Conservation (phyloP, 2,329 filamentous ascomycete species). For the Talaromyces sp. region DNA sequence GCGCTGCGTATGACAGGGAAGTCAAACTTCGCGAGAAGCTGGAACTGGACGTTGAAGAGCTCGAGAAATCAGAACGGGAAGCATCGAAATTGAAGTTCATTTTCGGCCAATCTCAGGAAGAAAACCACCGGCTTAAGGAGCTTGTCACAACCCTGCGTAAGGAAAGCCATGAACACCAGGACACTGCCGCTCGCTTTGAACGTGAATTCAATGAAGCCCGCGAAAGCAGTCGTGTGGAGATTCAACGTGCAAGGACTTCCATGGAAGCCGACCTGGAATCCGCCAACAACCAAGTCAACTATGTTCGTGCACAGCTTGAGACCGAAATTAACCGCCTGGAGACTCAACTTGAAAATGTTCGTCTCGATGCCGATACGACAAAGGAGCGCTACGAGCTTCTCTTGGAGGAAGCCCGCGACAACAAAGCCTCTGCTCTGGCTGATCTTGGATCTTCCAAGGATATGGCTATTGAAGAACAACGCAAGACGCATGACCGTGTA, state of each 20-base stretch:
- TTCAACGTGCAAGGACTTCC: conserved; percentile 71
- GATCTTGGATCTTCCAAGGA: conserved; percentile 52
- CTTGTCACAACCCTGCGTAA: conserved; percentile 44
- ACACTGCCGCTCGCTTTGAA: conserved; percentile 64
- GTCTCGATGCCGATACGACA: conserved; percentile 72
- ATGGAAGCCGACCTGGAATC: conserved; percentile 78
- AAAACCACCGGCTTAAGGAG: conserved; percentile 60
- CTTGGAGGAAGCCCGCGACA: conserved; percentile 71
- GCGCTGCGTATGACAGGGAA: conserved; percentile 61
- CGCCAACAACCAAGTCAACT: conserved; percentile 80
- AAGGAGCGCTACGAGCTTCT: conserved; percentile 79
- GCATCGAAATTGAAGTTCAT: conserved; percentile 74
- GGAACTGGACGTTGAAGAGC: conserved; percentile 54
- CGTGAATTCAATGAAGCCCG: conserved; percentile 80
- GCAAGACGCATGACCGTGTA: conserved; percentile 64
- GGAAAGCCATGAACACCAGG: conserved; percentile 65
- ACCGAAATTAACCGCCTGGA: conserved; percentile 69
- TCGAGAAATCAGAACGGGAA: conserved; percentile 68
- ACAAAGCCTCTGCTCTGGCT: conserved; percentile 56
- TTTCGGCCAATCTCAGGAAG: conserved; percentile 59
- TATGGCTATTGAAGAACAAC: conserved; percentile 51
- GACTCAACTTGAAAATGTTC: conserved; percentile 69
- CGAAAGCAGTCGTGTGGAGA: conserved; percentile 72
- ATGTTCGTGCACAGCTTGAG: conserved; percentile 75
- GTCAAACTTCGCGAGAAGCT: conserved; percentile 58